phyloP scores from a whole-genome alignment of 1,139 yeast species.

The Meyerozyma smithsonii region DNA sequence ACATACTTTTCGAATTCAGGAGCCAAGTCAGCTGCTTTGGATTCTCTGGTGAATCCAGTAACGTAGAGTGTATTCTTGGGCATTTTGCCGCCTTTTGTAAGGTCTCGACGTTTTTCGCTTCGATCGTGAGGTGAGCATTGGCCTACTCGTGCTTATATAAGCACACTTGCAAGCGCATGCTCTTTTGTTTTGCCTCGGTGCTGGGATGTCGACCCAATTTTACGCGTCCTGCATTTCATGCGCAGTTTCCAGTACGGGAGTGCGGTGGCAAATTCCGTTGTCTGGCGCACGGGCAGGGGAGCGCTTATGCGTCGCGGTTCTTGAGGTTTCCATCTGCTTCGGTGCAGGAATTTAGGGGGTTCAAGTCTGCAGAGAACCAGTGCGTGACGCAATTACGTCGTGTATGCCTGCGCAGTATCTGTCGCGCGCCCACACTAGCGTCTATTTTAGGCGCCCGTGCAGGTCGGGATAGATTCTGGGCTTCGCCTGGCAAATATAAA shows the following conservation, averaged over 20 bases:
- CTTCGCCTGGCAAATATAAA: background rate
- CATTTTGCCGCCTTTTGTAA: slow-evolving; percentile 21
- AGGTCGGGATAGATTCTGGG: too few relatives aligned
- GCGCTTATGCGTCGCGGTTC: too few relatives aligned
- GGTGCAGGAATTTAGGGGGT: background rate
- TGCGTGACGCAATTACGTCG: background rate
- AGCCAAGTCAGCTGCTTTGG: slow-evolving; percentile 64
- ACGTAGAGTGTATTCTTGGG: slow-evolving; percentile 57
- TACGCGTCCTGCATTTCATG: too few relatives aligned
- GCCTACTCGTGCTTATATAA: too few relatives aligned
- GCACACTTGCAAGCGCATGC: too few relatives aligned
- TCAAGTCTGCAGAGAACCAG: background rate
- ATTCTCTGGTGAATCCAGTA: slow-evolving; percentile 56
- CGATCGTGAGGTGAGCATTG: too few relatives aligned
- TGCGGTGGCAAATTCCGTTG: too few relatives aligned
- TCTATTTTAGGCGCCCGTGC: slow-evolving; percentile 1
- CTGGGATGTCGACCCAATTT: background rate
- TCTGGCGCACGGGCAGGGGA: too few relatives aligned
- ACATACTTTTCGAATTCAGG: slow-evolving; percentile 67
- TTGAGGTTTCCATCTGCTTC: slow-evolving; percentile 1
- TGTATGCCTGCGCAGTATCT: background rate
- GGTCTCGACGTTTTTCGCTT: background rate
- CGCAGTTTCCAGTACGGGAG: too few relatives aligned
- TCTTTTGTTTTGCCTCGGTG: too few relatives aligned
- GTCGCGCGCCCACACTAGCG: background rate